phyloP scores from a whole-genome alignment of 2,329 filamentous ascomycete genomes.

The Colletotrichum brevisporum region DNA sequence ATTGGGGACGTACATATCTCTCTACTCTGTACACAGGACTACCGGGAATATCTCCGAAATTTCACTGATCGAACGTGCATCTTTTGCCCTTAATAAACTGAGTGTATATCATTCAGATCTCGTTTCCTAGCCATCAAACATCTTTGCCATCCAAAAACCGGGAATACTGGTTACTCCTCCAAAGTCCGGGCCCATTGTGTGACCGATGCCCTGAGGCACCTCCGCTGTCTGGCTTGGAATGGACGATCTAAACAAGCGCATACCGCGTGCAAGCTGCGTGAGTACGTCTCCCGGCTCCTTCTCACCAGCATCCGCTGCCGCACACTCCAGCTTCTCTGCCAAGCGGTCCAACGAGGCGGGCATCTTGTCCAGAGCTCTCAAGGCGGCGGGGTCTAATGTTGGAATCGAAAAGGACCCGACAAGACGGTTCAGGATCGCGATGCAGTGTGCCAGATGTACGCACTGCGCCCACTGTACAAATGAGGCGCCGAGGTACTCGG shows the following conservation, averaged over 20 bases:
- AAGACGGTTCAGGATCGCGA: background rate
- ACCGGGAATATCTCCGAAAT: no score
- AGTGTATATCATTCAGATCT: no score
- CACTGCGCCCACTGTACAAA: constrained; percentile 9
- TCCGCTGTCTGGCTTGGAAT: background rate
- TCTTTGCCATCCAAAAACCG: background rate
- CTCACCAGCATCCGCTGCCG: background rate
- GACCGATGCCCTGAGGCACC: background rate
- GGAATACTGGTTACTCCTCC: background rate
- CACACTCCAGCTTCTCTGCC: background rate
- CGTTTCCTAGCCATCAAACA: background rate
- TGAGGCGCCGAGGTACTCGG: background rate
- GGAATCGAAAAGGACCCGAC: fast-evolving
- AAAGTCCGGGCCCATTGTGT: background rate
- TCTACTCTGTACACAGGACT: no score
- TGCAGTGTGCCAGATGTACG: background rate
- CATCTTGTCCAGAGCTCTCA: background rate
- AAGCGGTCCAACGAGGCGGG: background rate
- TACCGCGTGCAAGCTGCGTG: background rate
- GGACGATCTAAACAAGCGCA: background rate
- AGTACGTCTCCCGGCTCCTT: background rate
- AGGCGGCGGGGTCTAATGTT: background rate
- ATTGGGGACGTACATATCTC: no score
- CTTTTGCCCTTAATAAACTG: no score
- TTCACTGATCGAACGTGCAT: no score